Evolutionary conservation across 306 rosid genomes (phyloP), one percentile per base, ranked within the genome.

Genomic region (Begonia masoniana): DNA sequence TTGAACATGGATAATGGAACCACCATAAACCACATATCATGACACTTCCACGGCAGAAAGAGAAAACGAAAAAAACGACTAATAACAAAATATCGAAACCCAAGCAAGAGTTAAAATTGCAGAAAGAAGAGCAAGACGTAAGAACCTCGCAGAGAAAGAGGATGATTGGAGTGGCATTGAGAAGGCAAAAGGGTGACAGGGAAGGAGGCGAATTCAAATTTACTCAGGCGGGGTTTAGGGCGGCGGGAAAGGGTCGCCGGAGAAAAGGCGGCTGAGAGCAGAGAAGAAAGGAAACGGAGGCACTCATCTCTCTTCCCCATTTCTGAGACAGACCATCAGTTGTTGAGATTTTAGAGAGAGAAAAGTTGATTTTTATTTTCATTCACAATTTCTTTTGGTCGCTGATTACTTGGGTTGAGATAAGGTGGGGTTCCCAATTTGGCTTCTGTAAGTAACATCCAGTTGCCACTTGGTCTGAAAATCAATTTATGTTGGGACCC

Each of bases 241-340:
- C 51, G 47, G 23, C 41, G 15, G 53, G 15, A 10, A 13, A 51
- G 17, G 70, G 62, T 24, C 41, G 66, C 56, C 41, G 41, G 47
- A 11, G 73, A 31, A 31, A 31, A 13, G 52, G 68, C 26, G 6
- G 71, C n/a, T 15, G 68, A 55, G 62, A 75, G 73, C 11, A 76
- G 65, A 69, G 79, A 68, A 69, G 60, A 65, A 70, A 66, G 59
- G 80, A 81, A 75, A 73, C 58, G 46, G 78, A 63, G 70, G 77
- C 56, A 71, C 72, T 69, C 95, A 88, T 88, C 70, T 79, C 82
- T 78, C 69, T 48, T 26, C 54, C 51, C 72, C 82, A 83, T 75
- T 75, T 57, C 69, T 70, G 78, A 31, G 52, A 41, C 59, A 51
- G 61, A 61, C 51, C 63, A 24, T 15, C 52, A 19, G 51, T 10